Conservation (phyloP, 805 yeast species). For the Myxozyma vanderwaltii region DNA sequence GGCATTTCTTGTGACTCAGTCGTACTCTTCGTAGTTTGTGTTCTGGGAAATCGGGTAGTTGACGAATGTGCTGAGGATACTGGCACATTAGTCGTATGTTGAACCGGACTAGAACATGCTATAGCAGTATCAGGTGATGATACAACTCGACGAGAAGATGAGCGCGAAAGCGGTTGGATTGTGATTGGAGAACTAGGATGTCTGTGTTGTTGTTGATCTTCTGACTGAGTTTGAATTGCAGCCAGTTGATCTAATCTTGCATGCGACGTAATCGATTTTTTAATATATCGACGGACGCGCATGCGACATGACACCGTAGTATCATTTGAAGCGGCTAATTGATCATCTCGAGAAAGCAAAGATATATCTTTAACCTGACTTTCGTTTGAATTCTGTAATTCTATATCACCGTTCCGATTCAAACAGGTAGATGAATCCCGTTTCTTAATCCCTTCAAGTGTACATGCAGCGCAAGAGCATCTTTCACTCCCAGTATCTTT, state of each 20-base stretch:
- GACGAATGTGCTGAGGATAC: too few relatives aligned
- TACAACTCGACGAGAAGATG: neutral
- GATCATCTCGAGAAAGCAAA: neutral
- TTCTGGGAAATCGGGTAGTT: too few relatives aligned
- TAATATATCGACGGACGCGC: neutral
- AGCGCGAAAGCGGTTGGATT: neutral
- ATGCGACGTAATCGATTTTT: neutral
- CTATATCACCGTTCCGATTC: neutral
- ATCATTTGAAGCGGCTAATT: neutral
- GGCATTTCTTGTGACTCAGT: neutral
- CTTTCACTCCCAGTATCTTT: too few relatives aligned
- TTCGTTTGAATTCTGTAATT: neutral
- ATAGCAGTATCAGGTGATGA: neutral
- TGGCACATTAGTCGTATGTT: neutral
- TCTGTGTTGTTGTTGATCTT: neutral
- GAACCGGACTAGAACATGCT: neutral
- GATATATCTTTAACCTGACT: neutral
- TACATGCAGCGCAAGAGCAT: too few relatives aligned
- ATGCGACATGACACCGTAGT: slow-evolving; percentile 3
- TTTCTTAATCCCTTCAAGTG: too few relatives aligned
- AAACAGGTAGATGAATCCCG: too few relatives aligned
- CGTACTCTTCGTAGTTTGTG: neutral
- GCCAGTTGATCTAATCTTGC: slow-evolving; percentile 1
- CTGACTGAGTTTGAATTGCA: neutral
- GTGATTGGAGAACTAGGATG: neutral